Percentiles rank a stretch among this genome's conserved stretches.
These are phyloP conservation scores for Boletus smithii DNA, from an alignment of 1,284 basidiomycete species.

Conservation along the genomic window DNA sequence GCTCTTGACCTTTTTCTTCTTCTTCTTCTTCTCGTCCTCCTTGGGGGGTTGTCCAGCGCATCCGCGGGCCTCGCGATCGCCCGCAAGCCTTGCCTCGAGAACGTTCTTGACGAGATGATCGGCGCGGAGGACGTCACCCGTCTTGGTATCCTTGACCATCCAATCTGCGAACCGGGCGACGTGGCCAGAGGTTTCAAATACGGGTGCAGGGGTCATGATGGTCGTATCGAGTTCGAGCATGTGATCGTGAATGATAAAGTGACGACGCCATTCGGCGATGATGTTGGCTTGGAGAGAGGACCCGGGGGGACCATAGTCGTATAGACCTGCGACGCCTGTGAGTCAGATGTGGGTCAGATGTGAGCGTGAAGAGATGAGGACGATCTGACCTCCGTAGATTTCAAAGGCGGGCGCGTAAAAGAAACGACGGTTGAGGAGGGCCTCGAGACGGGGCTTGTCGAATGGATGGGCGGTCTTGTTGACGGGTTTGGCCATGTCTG, in stretches of 20 bases:
- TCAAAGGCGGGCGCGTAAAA: constrained; percentile 99
- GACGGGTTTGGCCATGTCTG: constrained; percentile 39
- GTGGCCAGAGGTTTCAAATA: constrained; percentile 97
- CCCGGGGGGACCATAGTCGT: constrained; percentile 95
- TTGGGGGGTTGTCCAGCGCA: constrained; percentile 48
- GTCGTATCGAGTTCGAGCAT: constrained; percentile 99
- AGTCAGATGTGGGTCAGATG: neutral
- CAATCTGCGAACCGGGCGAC: constrained; percentile 98
- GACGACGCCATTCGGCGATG: constrained; percentile 93
- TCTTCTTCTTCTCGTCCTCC: constrained; percentile 70
- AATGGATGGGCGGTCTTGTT: constrained; percentile 89
- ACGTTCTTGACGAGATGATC: constrained; percentile 97
- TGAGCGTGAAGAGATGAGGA: neutral
- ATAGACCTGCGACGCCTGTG: constrained; percentile 89
- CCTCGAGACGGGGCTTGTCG: constrained; percentile 85
- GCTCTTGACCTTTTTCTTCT: constrained; percentile 81
- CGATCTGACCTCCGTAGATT: constrained; percentile 85
- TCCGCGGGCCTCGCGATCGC: constrained; percentile 91
- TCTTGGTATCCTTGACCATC: constrained; percentile 97
- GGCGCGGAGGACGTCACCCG: constrained; percentile 94
- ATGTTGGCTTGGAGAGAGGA: constrained; percentile 97
- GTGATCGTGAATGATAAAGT: constrained; percentile 98
- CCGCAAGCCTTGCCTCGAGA: constrained; percentile 84
- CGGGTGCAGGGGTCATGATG: constrained; percentile 92
- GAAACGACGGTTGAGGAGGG: constrained; percentile 87